Evolutionary conservation across 2,329 filamentous ascomycete genomes (phyloP).

Genomic region (Colletotrichum navitas): DNA sequence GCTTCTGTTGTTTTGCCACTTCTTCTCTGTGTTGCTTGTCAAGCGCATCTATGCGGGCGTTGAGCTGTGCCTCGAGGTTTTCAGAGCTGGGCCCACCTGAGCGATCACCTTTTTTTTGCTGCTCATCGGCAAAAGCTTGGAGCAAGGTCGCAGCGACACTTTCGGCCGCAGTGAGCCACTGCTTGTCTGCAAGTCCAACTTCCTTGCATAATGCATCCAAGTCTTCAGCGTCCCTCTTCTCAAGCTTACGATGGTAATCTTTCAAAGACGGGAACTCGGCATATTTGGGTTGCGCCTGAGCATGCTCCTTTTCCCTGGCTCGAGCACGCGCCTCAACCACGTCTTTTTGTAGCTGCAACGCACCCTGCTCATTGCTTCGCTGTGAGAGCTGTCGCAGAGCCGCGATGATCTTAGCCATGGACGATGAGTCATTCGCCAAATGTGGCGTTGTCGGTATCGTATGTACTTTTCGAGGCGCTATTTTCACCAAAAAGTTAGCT

Average conservation of each 20-base stretch:
- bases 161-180: constrained; percentile 9
- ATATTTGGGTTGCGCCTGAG: constrained; percentile 16
- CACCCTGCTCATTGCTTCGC: constrained; percentile 19
- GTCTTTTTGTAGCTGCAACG: constrained; percentile 20
- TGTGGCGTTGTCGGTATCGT: constrained; percentile 7
- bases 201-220: constrained; percentile 15
- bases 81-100: background rate
- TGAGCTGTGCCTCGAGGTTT: constrained; percentile 5
- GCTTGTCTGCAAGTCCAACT: background rate
- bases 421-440: background rate
- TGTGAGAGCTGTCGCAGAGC: constrained; percentile 12
- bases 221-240: constrained; percentile 28
- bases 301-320: constrained; percentile 16
- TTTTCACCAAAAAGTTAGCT: constrained; percentile 3
- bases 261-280: constrained; percentile 33
- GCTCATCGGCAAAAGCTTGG: constrained; percentile 16
- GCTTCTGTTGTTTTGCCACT: constrained; percentile 40
- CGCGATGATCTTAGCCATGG: constrained; percentile 12
- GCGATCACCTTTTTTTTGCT: constrained; percentile 5
- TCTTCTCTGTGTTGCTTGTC: constrained; percentile 30
- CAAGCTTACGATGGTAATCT: constrained; percentile 17
- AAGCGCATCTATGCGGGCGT: constrained; percentile 27
- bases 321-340: constrained; percentile 18
- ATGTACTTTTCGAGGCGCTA: constrained; percentile 10
- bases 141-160: constrained; percentile 16